Evolutionary conservation across 2,329 filamentous ascomycete species (phyloP).

Genomic region (Microdochium trichocladiopsis): DNA sequence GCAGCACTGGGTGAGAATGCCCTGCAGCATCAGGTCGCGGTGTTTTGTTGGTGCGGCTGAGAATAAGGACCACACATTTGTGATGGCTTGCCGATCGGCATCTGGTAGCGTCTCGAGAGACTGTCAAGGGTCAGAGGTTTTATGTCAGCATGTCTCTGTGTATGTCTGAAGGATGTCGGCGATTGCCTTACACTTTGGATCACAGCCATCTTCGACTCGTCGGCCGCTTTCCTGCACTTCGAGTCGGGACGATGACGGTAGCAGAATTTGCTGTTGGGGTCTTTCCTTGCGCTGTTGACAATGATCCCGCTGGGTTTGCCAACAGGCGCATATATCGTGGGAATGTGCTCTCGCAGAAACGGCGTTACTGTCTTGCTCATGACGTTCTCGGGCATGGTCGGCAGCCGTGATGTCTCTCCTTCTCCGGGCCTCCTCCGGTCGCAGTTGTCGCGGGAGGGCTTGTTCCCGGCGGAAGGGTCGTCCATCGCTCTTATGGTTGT

Average conservation of each 20-base stretch:
- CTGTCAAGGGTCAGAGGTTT: conserved; percentile 29
- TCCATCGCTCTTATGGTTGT: neutral
- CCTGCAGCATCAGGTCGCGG: conserved; percentile 91
- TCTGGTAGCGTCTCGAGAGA: conserved; percentile 76
- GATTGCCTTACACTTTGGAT: conserved; percentile 66
- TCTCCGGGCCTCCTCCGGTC: conserved; percentile 43
- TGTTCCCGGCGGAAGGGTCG: conserved; percentile 7
- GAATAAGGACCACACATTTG: conserved; percentile 96
- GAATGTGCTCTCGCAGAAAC: conserved; percentile 87
- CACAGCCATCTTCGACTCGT: conserved; percentile 94
- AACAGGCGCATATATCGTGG: conserved; percentile 76
- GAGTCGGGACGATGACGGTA: conserved; percentile 92
- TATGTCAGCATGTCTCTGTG: too few relatives aligned
- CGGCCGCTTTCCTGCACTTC: conserved; percentile 86
- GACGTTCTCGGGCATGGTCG: conserved; percentile 56
- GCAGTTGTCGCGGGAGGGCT: conserved; percentile 35
- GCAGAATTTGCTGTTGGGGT: conserved; percentile 83
- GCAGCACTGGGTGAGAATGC: conserved; percentile 93
- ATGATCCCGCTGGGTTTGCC: conserved; percentile 45
- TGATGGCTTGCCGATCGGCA: conserved; percentile 88
- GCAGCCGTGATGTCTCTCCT: conserved; percentile 38
- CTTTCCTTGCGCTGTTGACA: conserved; percentile 29
- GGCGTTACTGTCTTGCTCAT: conserved; percentile 76
- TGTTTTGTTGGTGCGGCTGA: conserved; percentile 92
- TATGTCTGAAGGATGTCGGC: too few relatives aligned